Base-by-base conservation (phyloP, 148 eudicot species). In the Rhododendron molle region DNA sequence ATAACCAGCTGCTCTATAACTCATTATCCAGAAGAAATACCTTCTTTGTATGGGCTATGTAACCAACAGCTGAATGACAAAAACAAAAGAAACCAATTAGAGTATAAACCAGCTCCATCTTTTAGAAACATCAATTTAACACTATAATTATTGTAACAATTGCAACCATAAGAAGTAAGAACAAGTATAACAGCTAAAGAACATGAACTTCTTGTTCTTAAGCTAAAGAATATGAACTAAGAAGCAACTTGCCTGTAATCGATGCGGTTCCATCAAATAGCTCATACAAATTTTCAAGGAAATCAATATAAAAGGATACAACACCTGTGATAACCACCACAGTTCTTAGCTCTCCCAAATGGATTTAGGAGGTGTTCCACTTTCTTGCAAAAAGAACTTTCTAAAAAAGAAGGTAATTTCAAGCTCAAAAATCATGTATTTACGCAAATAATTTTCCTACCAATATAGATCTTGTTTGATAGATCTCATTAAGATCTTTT, bases 261-360 rank as follows among this genome's bases (percentile, higher is more conserved):
- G 97, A 94, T 81, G 96, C 98, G 84, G 88, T 87, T 86, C 96
- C 98, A 85, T 90, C 95, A 85, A 96, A 90, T 38, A 88, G 85
- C 86, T 88, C 95, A 88, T 90, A 94, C 69, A 96, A 87, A 77
- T 94, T 92, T 86, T 96, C 96, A 86, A 96, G 28, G 90, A 96
- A 95, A 43, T 91, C 96, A 58, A 84, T 91, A 86, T 96, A 96
- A 86, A 96, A 93, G 58, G 92, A 87, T 40, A 96, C 85, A 38
- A 95, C 88, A 47, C 99, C 99, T 95, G 90, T 46, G 78, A 88
- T 50, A 83, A 65, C n/a, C 40, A 56, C 52, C 80, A 44, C 80
- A 76, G 10, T 16, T 76, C 73, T 46, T 56, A 78, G 76, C 34
- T 47, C 76, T 32, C 36, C 11, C 50, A 32, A 69, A 73, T 14